Base-by-base conservation (phyloP, 768 basidiomycete genomes). In the Naematelia aurantialba region DNA sequence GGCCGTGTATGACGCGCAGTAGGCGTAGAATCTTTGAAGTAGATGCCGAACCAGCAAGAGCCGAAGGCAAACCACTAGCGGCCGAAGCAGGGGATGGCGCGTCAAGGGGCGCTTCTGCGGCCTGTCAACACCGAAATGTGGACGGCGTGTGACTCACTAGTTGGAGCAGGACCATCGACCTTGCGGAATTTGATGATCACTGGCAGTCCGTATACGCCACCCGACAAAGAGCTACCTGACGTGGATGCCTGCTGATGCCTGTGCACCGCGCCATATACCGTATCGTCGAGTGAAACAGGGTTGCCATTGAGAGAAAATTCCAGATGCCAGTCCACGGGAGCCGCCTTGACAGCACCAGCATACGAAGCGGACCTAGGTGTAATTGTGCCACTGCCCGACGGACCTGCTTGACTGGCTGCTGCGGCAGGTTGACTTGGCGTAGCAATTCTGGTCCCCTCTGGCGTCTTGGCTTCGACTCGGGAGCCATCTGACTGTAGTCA, bases 251-350 rank as follows among this genome's bases (percentile, higher is more conserved):
- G 26, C 47, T 63, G 57, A 39, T 68, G 56, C 30, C 53, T 64
- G 45, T 98, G 92, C 47, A 96, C 88, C 0, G 92, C 94, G 5
- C 96, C 96, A 71, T 96, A 99, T 52, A 99, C 87, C 0, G 96
- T 99, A 56, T 93, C 81, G 74, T 93, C 89, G 59, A 93, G 78
- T 0, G 89, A 87, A 17, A 98, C 79, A 21, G 84, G 78, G 47
- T 89, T 86, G 60, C 91, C 92, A 70, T 90, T 90, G 85, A 97
- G 88, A 8, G 84, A 88, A 78, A 99, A 98, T 77, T 96, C 88
- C 52, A 98, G 84, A 75, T 99, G 93, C 91, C 91, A 99, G 70
- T 98, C 94, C 14, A 84, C 85, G 3, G 94, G 92, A 71, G 91
- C 91, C 0, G 91, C 81, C 79, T 91, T 96, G 58, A 97, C 82